phyloP scores from a whole-genome alignment of 1,139 yeast species.

The Hyphopichia fennica region DNA sequence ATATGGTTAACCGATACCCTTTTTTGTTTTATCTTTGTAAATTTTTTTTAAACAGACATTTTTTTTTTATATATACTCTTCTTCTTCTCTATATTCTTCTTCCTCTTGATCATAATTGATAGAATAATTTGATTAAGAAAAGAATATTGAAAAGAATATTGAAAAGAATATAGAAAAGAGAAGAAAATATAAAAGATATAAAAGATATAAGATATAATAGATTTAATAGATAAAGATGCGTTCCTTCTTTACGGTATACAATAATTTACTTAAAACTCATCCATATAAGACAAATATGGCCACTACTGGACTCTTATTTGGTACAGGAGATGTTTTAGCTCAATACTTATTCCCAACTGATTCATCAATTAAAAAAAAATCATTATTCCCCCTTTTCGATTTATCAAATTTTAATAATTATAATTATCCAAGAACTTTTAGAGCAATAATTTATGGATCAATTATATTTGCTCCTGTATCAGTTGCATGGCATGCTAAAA shows the following conservation, averaged over 20 bases:
- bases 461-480: conserved; percentile 77
- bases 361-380: conserved; percentile 2
- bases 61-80: too few relatives aligned
- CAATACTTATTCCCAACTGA: conserved; percentile 52
- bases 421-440: conserved; percentile 51
- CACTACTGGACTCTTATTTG: conserved; percentile 64
- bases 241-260: conserved; percentile 23
- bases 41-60: too few relatives aligned
- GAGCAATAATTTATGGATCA: conserved; percentile 76
- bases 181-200: too few relatives aligned
- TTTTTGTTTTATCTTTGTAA: too few relatives aligned
- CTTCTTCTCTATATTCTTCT: too few relatives aligned
- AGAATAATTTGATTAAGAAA: too few relatives aligned
- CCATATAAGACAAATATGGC: conserved; percentile 58
- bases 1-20: too few relatives aligned
- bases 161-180: too few relatives aligned
- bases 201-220: too few relatives aligned
- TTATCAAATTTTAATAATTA: conserved; percentile 15
- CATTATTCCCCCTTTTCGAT: conserved; percentile 6
- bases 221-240: too few relatives aligned
- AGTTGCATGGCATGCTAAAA: conserved; percentile 62
- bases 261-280: conserved; percentile 38
- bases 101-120: too few relatives aligned
- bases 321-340: conserved; percentile 73
- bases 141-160: too few relatives aligned